Evolutionary conservation across 257 asterid genomes (phyloP), one percentile per base, ranked within the genome.

Genomic region (Nicotiana tomentosiformis): DNA sequence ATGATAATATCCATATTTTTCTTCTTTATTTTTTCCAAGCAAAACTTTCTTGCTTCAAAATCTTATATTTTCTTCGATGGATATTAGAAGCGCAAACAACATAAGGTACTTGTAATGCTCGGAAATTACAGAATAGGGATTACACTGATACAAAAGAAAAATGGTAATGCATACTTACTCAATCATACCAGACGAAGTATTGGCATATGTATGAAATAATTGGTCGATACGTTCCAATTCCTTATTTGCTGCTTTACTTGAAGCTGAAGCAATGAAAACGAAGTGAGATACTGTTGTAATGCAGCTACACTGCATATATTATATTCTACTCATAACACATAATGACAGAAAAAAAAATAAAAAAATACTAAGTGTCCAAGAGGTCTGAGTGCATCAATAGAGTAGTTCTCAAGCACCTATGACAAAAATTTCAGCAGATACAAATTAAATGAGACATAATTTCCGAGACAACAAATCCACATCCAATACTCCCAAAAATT

Each of bases 191-290:
- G 93, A 89, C 4, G 85, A 83, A 82, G 66, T 84, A 57, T 86
- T 85, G 23, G 96, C 94, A 85, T 93, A 95, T 82, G 89, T 86
- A 86, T 61, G 37, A 84, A 88, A 93, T 37, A 95, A 83, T 82
- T 88, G 92, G 86, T 93, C 96, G 16, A 93, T 85, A 55, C 95
- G 92, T 67, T 90, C 95, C 61, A 87, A 88, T 83, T 88, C 88
- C 88, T 93, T 95, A 66, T 83, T 80, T 46, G 91, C 91, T 82
- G 94, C 97, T 90, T 88, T 95, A 86, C 90, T 91, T 26, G 98
- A 84, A 56, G 95, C 98, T 93, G 91, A 55, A 85, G 69, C 81
- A 67, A 77, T 46, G 16, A 69, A 66, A 61, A 76, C 18, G 61
- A 39, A 79, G 35, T 79, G 37, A 85, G 56, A 33, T 64, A 69